phyloP scores from a whole-genome alignment of 2,329 filamentous ascomycete genomes.

The Colletotrichum tabaci region DNA sequence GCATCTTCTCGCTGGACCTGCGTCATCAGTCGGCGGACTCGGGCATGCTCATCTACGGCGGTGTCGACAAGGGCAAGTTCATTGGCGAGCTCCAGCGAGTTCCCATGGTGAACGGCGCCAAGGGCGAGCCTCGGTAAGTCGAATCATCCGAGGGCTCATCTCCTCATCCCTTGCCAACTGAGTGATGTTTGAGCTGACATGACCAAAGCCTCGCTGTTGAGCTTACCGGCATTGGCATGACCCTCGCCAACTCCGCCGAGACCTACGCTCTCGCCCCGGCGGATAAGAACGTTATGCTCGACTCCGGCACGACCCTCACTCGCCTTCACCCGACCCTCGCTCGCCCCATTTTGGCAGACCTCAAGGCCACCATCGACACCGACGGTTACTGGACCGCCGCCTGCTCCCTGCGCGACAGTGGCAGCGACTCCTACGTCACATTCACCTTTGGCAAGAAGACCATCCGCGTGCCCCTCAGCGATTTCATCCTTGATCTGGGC shows the following conservation, averaged over 20 bases:
- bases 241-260: constrained; percentile 44
- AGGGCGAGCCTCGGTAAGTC: constrained; percentile 51
- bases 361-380: constrained; percentile 57
- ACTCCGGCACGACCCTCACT: constrained; percentile 67
- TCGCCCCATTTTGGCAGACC: constrained; percentile 58
- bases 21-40: constrained; percentile 59
- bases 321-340: constrained; percentile 61
- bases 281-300: constrained; percentile 63
- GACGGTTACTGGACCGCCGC: constrained; percentile 61
- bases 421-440: constrained; percentile 53
- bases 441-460: constrained; percentile 62
- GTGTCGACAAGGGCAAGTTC: constrained; percentile 67
- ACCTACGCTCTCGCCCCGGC: constrained; percentile 46
- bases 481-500: constrained; percentile 65
- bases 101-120: constrained; percentile 57
- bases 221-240: constrained; percentile 52
- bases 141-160: not conserved
- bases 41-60: constrained; percentile 68
- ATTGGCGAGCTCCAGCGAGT: constrained; percentile 60
- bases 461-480: constrained; percentile 60
- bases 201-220: constrained; percentile 51
- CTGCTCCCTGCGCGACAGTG: constrained; percentile 58
- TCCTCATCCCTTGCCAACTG: constrained; percentile 32
- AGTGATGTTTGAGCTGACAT: constrained; percentile 1
- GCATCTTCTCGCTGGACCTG: constrained; percentile 67